Evolutionary conservation across 768 basidiomycete genomes (phyloP).

Genomic region (Russula sp.): DNA sequence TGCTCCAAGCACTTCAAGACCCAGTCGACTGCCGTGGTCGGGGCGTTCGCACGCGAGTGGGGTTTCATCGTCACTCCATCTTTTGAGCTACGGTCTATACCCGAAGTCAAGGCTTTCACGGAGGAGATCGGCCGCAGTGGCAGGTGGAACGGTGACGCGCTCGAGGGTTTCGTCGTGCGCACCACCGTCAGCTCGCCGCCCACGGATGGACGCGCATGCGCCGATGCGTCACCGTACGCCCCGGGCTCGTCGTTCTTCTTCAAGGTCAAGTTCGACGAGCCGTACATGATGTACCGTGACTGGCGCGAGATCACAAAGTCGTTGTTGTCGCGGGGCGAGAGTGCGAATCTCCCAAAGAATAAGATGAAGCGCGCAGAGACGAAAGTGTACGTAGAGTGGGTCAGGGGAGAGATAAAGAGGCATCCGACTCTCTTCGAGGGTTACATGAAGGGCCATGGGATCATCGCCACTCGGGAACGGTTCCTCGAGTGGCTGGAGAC

Average conservation of each 20-base stretch:
- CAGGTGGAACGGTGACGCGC: slow-evolving; percentile 73
- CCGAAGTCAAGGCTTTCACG: slow-evolving; percentile 69
- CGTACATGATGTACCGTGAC: slow-evolving; percentile 97
- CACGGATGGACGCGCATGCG: slow-evolving; percentile 28
- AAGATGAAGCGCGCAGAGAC: slow-evolving; percentile 79
- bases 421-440: slow-evolving; percentile 55
- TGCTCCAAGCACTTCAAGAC: slow-evolving; percentile 65
- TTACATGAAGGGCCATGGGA: slow-evolving; percentile 70
- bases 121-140: slow-evolving; percentile 59
- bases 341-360: slow-evolving; percentile 46
- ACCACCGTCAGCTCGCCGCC: slow-evolving; percentile 51
- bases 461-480: slow-evolving; percentile 73
- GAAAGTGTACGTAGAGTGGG: slow-evolving; percentile 75
- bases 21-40: slow-evolving; percentile 57
- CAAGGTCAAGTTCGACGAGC: slow-evolving; percentile 99
- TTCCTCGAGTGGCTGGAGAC: slow-evolving; percentile 66
- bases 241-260: slow-evolving; percentile 91
- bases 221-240: slow-evolving; percentile 53
- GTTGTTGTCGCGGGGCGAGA: slow-evolving; percentile 42
- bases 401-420: slow-evolving; percentile 61
- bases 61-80: slow-evolving; percentile 82
- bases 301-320: slow-evolving; percentile 91
- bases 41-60: slow-evolving; percentile 81
- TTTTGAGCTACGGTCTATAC: slow-evolving; percentile 50
- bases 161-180: slow-evolving; percentile 95